Conservation (phyloP, 2,329 filamentous ascomycete genomes). For the Penicillium italicum region DNA sequence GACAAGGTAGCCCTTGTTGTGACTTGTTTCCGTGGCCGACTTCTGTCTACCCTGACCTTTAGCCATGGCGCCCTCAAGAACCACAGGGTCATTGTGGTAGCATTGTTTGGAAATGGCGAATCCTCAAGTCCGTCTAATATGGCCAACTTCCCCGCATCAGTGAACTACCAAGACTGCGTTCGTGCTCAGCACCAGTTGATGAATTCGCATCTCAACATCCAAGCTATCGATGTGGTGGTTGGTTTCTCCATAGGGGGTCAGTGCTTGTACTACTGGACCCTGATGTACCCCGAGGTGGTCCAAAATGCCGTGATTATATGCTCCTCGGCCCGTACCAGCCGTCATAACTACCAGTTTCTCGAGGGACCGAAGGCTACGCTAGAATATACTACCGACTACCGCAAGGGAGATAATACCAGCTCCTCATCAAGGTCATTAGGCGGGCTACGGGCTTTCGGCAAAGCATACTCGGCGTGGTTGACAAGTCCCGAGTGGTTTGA, state of each 20-base stretch:
- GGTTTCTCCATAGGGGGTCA: slow-evolving; percentile 54
- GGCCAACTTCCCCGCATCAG: slow-evolving; percentile 34
- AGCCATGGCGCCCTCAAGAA: slow-evolving; percentile 39
- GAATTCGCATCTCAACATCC: slow-evolving; percentile 35
- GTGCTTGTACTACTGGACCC: slow-evolving; percentile 47
- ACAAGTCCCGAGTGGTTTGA: slow-evolving; percentile 49
- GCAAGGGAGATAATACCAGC: slow-evolving; percentile 26
- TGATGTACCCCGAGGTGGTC: slow-evolving; percentile 45
- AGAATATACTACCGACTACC: slow-evolving; percentile 42
- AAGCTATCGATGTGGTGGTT: slow-evolving; percentile 40
- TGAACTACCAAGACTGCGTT: slow-evolving; percentile 47
- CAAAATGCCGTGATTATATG: slow-evolving; percentile 45
- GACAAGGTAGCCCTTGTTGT: slow-evolving; percentile 31
- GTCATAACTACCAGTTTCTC: slow-evolving; percentile 47
- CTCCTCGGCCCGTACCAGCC: slow-evolving; percentile 45
- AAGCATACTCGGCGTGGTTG: slow-evolving; percentile 49
- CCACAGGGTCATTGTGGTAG: slow-evolving; percentile 47
- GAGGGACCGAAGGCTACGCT: slow-evolving; percentile 48
- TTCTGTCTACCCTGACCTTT: slow-evolving; percentile 51
- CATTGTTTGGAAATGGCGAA: slow-evolving; percentile 50
- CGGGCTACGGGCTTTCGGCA: slow-evolving; percentile 46
- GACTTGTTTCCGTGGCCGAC: slow-evolving; percentile 54
- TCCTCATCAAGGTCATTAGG: slow-evolving; percentile 3
- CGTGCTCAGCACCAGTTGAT: slow-evolving; percentile 43
- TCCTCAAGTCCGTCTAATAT: slow-evolving; percentile 49